These are phyloP conservation scores for Artemisia tridentata DNA, from an alignment of 129 eudicot species.

Conservation along the genomic window DNA sequence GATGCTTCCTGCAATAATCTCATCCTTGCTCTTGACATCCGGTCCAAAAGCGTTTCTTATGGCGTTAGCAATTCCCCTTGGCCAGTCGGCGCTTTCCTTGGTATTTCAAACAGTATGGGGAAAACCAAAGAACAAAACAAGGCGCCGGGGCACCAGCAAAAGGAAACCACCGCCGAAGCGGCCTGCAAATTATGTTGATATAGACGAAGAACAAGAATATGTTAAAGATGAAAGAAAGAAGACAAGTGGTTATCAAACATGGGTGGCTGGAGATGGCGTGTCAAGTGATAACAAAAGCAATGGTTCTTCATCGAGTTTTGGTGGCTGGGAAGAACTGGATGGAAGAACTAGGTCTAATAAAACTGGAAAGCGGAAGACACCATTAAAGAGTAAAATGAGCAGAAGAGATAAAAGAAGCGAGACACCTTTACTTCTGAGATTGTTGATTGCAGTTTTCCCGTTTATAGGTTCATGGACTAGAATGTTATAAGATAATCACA, in stretches of 20 bases:
- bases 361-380: slow-evolving; percentile 21
- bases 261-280: slow-evolving; percentile 49
- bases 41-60: slow-evolving; percentile 86
- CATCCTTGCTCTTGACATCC: slow-evolving; percentile 56
- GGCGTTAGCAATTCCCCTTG: slow-evolving; percentile 75
- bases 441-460: slow-evolving; percentile 73
- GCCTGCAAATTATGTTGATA: slow-evolving; percentile 27
- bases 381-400: slow-evolving; percentile 35
- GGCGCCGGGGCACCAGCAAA: slow-evolving; percentile 35
- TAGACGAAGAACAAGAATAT: slow-evolving; percentile 34
- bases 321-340: slow-evolving; percentile 96
- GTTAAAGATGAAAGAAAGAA: slow-evolving; percentile 24
- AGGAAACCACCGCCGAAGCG: slow-evolving; percentile 25
- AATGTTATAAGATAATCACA: slow-evolving; percentile 31
- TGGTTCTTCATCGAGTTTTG: slow-evolving; percentile 40
- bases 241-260: slow-evolving; percentile 42
- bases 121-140: slow-evolving; percentile 25
- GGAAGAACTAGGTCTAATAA: slow-evolving; percentile 18
- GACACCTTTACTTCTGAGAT: slow-evolving; percentile 58
- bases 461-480: slow-evolving; percentile 75
- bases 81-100: slow-evolving; percentile 58
- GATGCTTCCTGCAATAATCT: slow-evolving; percentile 68
- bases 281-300: slow-evolving; percentile 22
- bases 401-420: slow-evolving; percentile 36
- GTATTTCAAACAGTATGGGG: slow-evolving; percentile 47